phyloP scores from a whole-genome alignment of 345 rosid genomes.

The Eucalyptus virginea region DNA sequence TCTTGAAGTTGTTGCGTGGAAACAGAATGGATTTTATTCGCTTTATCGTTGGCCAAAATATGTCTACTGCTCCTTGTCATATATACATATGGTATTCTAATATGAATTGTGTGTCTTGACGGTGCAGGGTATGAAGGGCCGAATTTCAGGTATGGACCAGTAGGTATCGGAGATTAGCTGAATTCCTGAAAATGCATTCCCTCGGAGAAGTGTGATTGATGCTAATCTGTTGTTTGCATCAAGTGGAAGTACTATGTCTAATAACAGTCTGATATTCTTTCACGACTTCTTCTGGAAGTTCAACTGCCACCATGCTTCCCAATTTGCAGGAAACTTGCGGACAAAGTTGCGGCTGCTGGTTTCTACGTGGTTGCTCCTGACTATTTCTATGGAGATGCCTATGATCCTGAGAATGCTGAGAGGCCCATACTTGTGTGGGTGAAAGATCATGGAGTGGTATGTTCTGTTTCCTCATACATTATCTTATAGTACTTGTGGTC shows the following conservation, averaged over 20 bases:
- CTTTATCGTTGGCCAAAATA: not conserved
- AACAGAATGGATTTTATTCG: not conserved
- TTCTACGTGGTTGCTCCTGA: constrained; percentile 62
- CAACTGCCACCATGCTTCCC: not conserved
- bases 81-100: not conserved
- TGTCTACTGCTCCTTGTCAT: not conserved
- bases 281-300: not conserved
- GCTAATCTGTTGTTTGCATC: not conserved
- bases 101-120: not conserved
- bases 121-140: constrained; percentile 73
- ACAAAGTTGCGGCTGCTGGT: constrained; percentile 70
- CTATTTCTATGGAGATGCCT: constrained; percentile 57
- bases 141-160: constrained; percentile 43
- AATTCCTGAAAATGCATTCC: not conserved
- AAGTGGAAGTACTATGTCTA: not conserved
- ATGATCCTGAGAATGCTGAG: constrained; percentile 14
- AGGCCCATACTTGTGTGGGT: constrained; percentile 40
- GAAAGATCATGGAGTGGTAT: constrained; percentile 52
- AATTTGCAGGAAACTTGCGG: constrained; percentile 50
- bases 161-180: not conserved
- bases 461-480: constrained; percentile 1
- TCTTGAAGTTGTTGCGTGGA: not conserved
- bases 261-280: not conserved
- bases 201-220: not conserved
- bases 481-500: not conserved